phyloP scores from a whole-genome alignment of 2,329 filamentous ascomycete genomes.

The Aspergillus awamori region DNA sequence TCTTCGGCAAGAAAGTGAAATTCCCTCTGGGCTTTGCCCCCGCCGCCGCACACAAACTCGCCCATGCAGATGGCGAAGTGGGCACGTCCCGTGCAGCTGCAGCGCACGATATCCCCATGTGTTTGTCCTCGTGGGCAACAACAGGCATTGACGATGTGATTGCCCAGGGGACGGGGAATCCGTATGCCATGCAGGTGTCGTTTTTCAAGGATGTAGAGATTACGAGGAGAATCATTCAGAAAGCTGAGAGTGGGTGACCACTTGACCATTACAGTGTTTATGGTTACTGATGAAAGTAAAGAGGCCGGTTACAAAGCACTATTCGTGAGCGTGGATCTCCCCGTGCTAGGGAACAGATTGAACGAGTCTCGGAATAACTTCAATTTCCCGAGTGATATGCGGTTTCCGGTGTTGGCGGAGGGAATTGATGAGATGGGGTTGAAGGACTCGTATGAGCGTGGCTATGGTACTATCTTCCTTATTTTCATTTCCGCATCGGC shows the following conservation, averaged over 20 bases:
- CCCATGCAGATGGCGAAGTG: conserved; percentile 11
- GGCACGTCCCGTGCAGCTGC: conserved; percentile 9
- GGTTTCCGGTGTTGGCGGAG: conserved; percentile 43
- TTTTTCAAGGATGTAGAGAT: conserved; percentile 50
- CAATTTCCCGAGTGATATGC: conserved; percentile 44
- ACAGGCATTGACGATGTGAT: conserved; percentile 47
- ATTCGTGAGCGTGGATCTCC: conserved; percentile 57
- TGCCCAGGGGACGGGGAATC: conserved; percentile 40
- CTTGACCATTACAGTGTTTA: too few species aligned
- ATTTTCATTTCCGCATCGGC: neutral
- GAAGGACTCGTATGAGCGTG: conserved; percentile 1
- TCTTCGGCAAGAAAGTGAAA: conserved; percentile 8
- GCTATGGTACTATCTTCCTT: neutral
- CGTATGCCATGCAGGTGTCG: conserved; percentile 56
- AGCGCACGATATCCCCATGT: conserved; percentile 6
- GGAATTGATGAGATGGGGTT: neutral
- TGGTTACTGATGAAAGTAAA: conserved; percentile 11
- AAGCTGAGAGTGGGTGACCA: neutral
- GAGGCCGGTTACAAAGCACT: conserved; percentile 54
- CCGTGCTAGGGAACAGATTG: conserved; percentile 53
- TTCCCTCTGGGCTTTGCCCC: conserved; percentile 14
- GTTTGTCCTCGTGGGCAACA: conserved; percentile 14
- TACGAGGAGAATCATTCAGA: conserved; percentile 10
- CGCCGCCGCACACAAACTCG: conserved; percentile 11
- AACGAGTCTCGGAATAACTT: conserved; percentile 58